Base-by-base conservation (phyloP, 2,329 filamentous ascomycete genomes). In the Hypoxylon sp. region DNA sequence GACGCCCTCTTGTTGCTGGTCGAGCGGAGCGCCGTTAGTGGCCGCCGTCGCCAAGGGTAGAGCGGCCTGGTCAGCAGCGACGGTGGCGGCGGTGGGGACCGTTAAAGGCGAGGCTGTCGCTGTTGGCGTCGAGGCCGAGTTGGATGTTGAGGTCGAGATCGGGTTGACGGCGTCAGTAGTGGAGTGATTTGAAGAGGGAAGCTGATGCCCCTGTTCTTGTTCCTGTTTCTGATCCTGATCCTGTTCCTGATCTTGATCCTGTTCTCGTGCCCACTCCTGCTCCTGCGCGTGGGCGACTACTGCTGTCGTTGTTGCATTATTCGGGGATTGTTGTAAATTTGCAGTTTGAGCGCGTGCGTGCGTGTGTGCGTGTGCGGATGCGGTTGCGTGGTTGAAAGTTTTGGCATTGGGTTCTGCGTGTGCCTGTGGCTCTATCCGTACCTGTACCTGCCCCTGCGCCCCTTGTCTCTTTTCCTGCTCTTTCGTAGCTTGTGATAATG, bases 281-380 rank as follows among this genome's bases (percentile, higher is more conserved):
- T 71, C 72, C 72, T 70, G 70, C 72, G 68, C 73, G 67, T 68
- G 67, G 65, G 63, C 63, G 56, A 64, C 63, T 56, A 66, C 71
- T 76, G 72, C 67, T 65, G 68, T 65, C 58, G 59, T 67, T 64
- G 60, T 65, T 70, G 69, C 72, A 74, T 75, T 72, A 73, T 74
- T 71, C 58, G 72, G 41, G 49, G 64, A 53, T 67, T 64, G 72
- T 67, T 64, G 72, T 72, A 70, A 58, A 72, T 65, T 71, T 64
- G 71, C 67, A 63, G 68, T 61, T 72, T 53, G 65, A 72, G 69
- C 69, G 68, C 72, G 69, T 71, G 67, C 66, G 63, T 72, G 65
- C 68, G 65, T 57, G 64, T 72, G 60, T 66, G 61, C 60, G 64
- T n/a, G n/a, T 49, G 45, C 23, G 23, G 23, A 23, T 23, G 23